Conservation (phyloP, 768 basidiomycete genomes). For the Xanthoconium stramineum region DNA sequence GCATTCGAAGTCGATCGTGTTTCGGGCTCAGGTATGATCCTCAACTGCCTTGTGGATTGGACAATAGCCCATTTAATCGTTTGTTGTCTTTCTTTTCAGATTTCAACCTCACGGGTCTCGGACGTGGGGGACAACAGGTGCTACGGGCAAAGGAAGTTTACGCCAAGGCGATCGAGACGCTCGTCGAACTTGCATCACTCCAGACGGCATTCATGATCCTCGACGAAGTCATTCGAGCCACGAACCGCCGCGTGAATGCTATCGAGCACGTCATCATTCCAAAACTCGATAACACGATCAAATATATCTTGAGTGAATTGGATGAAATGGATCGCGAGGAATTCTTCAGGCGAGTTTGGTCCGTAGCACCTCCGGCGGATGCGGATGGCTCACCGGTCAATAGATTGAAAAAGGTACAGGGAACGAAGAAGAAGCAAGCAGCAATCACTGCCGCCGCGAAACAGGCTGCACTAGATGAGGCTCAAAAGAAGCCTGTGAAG, state of each 20-base stretch:
- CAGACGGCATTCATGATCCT: slow-evolving; percentile 98
- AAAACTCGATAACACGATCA: slow-evolving; percentile 93
- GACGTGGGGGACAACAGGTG: slow-evolving; percentile 95
- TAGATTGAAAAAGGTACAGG: slow-evolving; percentile 95
- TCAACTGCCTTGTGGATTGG: neutral
- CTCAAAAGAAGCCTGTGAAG: slow-evolving; percentile 6
- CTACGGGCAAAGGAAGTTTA: slow-evolving; percentile 95
- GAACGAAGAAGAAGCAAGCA: slow-evolving; percentile 89
- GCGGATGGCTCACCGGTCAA: slow-evolving; percentile 6
- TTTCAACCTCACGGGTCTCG: slow-evolving; percentile 95
- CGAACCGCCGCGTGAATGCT: slow-evolving; percentile 97
- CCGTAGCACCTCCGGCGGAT: neutral
- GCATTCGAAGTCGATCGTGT: slow-evolving; percentile 92
- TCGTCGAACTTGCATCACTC: slow-evolving; percentile 94
- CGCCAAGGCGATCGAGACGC: slow-evolving; percentile 93
- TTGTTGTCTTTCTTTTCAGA: slow-evolving; percentile 46
- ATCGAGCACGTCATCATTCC: slow-evolving; percentile 98
- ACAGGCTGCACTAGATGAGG: slow-evolving; percentile 1
- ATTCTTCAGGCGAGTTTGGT: slow-evolving; percentile 69
- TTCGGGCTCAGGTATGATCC: slow-evolving; percentile 66
- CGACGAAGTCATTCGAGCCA: slow-evolving; percentile 99
- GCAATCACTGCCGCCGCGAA: slow-evolving; percentile 38
- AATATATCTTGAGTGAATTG: slow-evolving; percentile 94
- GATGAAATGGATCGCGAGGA: slow-evolving; percentile 99
- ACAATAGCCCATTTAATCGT: neutral